Evolutionary conservation across 352 stramenopile species (phyloP).

Genomic region (Pythium grandisporangium): DNA sequence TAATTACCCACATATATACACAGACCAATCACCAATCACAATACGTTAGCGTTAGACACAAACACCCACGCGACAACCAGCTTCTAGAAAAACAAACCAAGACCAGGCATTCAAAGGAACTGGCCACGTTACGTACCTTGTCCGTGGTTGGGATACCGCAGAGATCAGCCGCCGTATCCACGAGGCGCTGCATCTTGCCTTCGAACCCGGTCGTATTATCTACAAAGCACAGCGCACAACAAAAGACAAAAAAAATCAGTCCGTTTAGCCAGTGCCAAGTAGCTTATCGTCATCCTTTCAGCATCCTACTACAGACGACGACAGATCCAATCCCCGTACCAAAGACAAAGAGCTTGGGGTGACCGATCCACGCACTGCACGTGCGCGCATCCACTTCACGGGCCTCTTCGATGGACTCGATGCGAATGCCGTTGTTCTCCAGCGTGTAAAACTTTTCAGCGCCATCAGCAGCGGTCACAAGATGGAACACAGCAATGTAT

Average conservation of each 20-base stretch:
- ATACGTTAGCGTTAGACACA: too few relatives aligned
- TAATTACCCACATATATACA: too few relatives aligned
- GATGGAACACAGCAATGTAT: conserved; percentile 85
- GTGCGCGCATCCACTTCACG: conserved; percentile 79
- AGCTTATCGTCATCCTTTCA: neutral
- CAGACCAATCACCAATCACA: too few relatives aligned
- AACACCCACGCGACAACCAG: too few relatives aligned
- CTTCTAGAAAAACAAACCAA: too few relatives aligned
- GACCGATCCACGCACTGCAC: conserved; percentile 70
- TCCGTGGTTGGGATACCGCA: conserved; percentile 72
- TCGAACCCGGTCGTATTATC: conserved; percentile 82
- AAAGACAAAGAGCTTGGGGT: conserved; percentile 82
- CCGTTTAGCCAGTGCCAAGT: neutral
- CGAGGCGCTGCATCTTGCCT: conserved; percentile 82
- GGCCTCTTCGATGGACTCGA: conserved; percentile 91
- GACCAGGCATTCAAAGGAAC: too few relatives aligned
- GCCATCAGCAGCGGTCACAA: conserved; percentile 89
- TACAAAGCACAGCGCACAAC: conserved; percentile 6
- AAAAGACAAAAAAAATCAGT: too few relatives aligned
- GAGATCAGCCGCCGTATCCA: conserved; percentile 60
- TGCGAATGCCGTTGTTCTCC: conserved; percentile 95
- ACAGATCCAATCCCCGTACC: conserved; percentile 19
- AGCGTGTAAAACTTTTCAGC: conserved; percentile 94
- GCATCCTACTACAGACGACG: neutral
- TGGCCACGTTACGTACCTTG: too few relatives aligned